Percentiles rank a stretch among this genome's conserved stretches.
phyloP scores from a whole-genome alignment of 2,329 filamentous ascomycete species.

The Alternaria burnsii region DNA sequence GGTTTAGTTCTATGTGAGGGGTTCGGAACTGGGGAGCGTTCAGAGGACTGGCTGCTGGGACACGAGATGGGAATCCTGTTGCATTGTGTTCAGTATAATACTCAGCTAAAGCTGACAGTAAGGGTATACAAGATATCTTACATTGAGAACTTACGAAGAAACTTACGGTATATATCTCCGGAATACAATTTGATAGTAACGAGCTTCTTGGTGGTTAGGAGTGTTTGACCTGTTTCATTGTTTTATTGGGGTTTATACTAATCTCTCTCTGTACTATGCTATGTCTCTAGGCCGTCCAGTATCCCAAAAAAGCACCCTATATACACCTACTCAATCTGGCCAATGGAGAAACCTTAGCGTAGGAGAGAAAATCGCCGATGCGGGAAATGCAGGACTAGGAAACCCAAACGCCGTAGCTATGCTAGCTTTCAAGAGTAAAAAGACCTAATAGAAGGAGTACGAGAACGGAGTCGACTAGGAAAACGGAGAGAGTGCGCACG shows the following conservation, averaged over 20 bases:
- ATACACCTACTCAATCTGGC: background rate
- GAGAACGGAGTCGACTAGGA: slow-evolving; percentile 16
- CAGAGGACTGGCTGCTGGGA: background rate
- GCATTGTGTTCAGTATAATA: background rate
- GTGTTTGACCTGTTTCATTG: slow-evolving; percentile 6
- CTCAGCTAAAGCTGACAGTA: too few relatives aligned
- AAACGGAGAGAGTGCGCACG: slow-evolving; percentile 16
- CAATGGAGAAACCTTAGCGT: background rate
- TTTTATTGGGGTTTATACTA: slow-evolving; percentile 4
- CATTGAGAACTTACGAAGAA: too few relatives aligned
- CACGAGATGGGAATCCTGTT: background rate
- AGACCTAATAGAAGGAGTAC: slow-evolving; percentile 11
- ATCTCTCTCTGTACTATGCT: slow-evolving; percentile 4
- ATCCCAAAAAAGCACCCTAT: slow-evolving; percentile 2
- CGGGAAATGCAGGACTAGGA: background rate
- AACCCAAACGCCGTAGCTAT: slow-evolving; percentile 15
- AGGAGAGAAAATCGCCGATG: slow-evolving; percentile 4
- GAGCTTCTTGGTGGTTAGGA: background rate
- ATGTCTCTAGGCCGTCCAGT: background rate
- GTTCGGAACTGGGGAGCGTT: too few relatives aligned
- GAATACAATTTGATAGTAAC: background rate
- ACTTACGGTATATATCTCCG: too few relatives aligned
- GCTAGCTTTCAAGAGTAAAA: slow-evolving; percentile 17
- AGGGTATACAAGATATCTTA: too few relatives aligned
- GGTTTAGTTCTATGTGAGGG: slow-evolving; percentile 46